Evolutionary conservation across 805 yeast genomes (phyloP).

Genomic region (Candida anglica): DNA sequence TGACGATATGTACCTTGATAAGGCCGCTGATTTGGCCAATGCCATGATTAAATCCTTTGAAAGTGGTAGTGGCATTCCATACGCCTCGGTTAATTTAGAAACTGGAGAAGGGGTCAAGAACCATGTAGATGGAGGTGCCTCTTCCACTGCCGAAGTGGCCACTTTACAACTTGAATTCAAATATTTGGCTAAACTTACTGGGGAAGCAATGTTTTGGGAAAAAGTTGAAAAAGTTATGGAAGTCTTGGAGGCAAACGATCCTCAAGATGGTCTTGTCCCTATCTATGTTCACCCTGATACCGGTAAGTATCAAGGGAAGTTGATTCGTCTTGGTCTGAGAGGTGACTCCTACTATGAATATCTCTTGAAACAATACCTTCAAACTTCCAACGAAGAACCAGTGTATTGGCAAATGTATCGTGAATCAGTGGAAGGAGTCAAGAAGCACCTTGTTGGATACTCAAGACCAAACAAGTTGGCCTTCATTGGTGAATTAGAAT

Average conservation of each 20-base stretch:
- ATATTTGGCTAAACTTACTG: conserved; percentile 75
- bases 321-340: conserved; percentile 81
- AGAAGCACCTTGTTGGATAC: conserved; percentile 54
- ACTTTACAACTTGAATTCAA: conserved; percentile 86
- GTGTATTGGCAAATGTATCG: conserved; percentile 72
- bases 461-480: conserved; percentile 62
- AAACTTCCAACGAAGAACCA: conserved; percentile 58
- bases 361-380: conserved; percentile 77
- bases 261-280: conserved; percentile 77
- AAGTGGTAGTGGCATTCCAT: conserved; percentile 68
- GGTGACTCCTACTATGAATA: conserved; percentile 95
- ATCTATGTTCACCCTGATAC: conserved; percentile 72
- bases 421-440: conserved; percentile 74
- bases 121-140: conserved; percentile 71
- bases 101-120: conserved; percentile 57
- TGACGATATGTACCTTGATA: conserved; percentile 71
- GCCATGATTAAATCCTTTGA: conserved; percentile 67
- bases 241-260: conserved; percentile 60
- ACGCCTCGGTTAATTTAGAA: conserved; percentile 68
- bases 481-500: conserved; percentile 73
- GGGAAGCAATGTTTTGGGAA: conserved; percentile 76
- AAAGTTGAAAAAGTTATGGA: conserved; percentile 70
- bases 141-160: conserved; percentile 86
- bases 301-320: conserved; percentile 60
- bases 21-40: conserved; percentile 77